Base-by-base conservation (phyloP, 1,284 basidiomycete genomes). In the Apiotrichum akiyoshidainum region DNA sequence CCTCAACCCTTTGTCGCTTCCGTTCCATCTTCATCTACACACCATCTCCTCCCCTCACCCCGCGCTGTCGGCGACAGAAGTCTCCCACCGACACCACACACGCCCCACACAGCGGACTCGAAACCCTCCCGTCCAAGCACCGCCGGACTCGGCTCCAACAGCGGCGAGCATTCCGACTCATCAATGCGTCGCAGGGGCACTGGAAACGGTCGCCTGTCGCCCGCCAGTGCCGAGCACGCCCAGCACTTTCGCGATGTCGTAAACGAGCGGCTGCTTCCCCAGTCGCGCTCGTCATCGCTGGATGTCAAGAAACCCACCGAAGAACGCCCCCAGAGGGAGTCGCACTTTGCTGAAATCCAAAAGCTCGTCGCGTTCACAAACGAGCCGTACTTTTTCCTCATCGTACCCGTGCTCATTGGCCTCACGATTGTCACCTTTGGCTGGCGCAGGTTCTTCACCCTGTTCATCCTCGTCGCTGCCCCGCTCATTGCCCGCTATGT, bases 401-500 rank as follows among this genome's bases (percentile, higher is more conserved):
- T 19, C 17, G 51, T 31, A 10, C 10, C 44, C n/a, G 41, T 35
- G 7, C 2, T 12, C 9, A 5, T 44, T 22, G 31, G 52, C 31
- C 40, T 61, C n/a, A 44, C 37, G 16, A 17, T 56, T 14, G 19
- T 46, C 31, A 37, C 48, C 1, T 45, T 58, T 19, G 60, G 60
- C 16, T 21, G 35, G 46, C 34, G 31, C 35, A 45, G 45, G 7
- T 14, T 51, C 53, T 34, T 48, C 13, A 31, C 35, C 8, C 33
- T 47, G n/a, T 19, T 52, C 26, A 26, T 11, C 3, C 44, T 55
- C 21, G 52, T 42, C 12, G 46, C 42, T 8, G 47, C 33, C 11
- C 54, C 50, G 5, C 21, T 56, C 19, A 37, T 54, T n/a, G 54
- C 46, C 4, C 49, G 55, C 10, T 62, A 54, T 51, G 11, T 58